phyloP scores from a whole-genome alignment of 805 yeast genomes.

The Suhomyces sp. region DNA sequence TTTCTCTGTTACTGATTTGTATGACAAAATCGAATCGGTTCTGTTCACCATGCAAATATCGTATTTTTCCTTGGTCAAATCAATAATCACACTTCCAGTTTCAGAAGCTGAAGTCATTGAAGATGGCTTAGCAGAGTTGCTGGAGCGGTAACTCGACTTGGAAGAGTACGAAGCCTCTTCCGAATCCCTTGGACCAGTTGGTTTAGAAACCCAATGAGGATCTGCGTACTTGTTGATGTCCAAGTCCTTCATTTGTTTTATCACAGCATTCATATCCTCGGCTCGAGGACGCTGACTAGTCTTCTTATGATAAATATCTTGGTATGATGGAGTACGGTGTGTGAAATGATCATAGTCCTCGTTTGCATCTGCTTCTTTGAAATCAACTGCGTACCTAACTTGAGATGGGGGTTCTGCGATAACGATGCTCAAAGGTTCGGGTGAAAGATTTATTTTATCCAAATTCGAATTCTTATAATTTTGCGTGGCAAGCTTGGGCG shows the following conservation, averaged over 20 bases:
- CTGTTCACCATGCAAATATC: constrained; percentile 39
- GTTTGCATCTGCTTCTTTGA: constrained; percentile 28
- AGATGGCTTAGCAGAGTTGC: constrained; percentile 27
- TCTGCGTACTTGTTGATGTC: constrained; percentile 4
- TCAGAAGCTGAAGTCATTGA: constrained; percentile 31
- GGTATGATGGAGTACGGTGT: constrained; percentile 9
- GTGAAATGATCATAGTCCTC: constrained; percentile 9
- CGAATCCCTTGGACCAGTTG: constrained; percentile 4
- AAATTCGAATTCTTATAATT: too few species aligned
- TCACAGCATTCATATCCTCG: constrained; percentile 7
- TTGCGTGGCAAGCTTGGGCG: not conserved
- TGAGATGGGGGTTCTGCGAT: constrained; percentile 40
- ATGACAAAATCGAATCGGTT: constrained; percentile 34
- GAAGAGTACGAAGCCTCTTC: constrained; percentile 12
- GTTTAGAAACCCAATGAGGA: too few species aligned
- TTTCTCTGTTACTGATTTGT: constrained; percentile 40
- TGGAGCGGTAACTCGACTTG: constrained; percentile 30
- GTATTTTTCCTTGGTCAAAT: constrained; percentile 41
- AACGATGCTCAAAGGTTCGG: constrained; percentile 16
- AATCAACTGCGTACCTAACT: constrained; percentile 41
- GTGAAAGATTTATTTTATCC: not conserved
- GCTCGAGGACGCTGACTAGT: constrained; percentile 1
- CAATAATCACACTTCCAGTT: constrained; percentile 39
- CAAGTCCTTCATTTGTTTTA: constrained; percentile 9
- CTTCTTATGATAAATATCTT: constrained; percentile 11